Evolutionary conservation across 441 rosid genomes (phyloP).

Genomic region (Monsonia emarginata): DNA sequence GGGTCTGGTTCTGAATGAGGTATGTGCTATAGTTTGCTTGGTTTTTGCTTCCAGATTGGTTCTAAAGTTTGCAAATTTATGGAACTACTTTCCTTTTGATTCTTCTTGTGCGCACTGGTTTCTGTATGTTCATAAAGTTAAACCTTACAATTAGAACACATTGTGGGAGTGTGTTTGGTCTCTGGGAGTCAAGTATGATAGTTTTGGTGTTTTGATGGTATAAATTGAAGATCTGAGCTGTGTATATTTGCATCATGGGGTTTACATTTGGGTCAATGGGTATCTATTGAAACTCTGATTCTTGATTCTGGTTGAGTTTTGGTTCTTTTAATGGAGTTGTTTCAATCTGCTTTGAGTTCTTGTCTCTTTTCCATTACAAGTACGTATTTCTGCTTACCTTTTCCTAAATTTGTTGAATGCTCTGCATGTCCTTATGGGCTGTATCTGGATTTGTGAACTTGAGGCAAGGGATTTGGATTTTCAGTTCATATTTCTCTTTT

Average conservation of each 20-base stretch:
- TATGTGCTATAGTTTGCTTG: constrained; percentile 18
- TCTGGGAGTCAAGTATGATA: background rate
- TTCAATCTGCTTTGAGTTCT: background rate
- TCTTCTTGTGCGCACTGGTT: constrained; percentile 16
- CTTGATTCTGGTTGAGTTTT: constrained; percentile 6
- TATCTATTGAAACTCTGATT: background rate
- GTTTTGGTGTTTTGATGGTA: background rate
- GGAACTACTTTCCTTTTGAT: constrained; percentile 14
- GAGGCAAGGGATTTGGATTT: background rate
- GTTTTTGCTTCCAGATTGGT: constrained; percentile 5
- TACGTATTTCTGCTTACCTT: background rate
- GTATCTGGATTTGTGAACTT: background rate
- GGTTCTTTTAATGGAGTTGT: background rate
- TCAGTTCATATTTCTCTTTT: background rate
- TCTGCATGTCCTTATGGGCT: background rate
- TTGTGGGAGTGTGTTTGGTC: background rate
- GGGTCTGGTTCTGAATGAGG: constrained; percentile 25
- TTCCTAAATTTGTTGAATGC: background rate
- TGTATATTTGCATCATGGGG: constrained; percentile 10
- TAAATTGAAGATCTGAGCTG: constrained; percentile 26
- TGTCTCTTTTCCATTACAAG: background rate
- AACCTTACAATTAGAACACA: constrained; percentile 9
- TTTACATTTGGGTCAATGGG: constrained; percentile 13
- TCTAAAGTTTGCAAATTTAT: constrained; percentile 8
- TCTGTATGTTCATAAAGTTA: constrained; percentile 14